Evolutionary conservation across 139 green algal species (phyloP).

Genomic region (Yamagishiella unicocca): DNA sequence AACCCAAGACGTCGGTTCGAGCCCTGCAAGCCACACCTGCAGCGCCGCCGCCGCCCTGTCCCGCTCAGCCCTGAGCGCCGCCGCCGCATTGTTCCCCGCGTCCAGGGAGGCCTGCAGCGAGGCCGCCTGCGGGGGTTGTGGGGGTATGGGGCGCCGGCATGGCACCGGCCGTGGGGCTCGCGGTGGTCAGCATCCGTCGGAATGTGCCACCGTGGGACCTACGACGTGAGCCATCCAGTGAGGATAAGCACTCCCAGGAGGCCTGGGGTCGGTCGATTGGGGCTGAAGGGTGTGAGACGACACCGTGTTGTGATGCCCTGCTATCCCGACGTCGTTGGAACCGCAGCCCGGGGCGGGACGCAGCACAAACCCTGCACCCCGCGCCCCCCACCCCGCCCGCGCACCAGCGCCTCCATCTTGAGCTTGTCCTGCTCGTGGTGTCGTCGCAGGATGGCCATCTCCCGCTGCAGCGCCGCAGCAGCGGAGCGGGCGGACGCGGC

Average conservation of each 20-base stretch:
- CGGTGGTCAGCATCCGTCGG: too few relatives aligned
- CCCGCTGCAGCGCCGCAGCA: not conserved
- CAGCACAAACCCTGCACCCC: not conserved
- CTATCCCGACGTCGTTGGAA: too few relatives aligned
- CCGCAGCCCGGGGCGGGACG: too few relatives aligned
- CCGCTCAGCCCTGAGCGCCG: not conserved
- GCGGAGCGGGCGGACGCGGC: slow-evolving; percentile 24
- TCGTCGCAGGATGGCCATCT: slow-evolving; percentile 33
- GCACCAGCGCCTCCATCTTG: slow-evolving; percentile 14
- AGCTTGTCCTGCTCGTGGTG: slow-evolving; percentile 43
- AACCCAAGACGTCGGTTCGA: too few relatives aligned
- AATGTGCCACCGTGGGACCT: too few relatives aligned
- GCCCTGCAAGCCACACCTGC: not conserved
- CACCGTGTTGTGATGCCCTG: too few relatives aligned
- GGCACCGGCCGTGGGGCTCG: too few relatives aligned
- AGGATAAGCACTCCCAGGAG: too few relatives aligned
- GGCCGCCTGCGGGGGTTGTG: slow-evolving; percentile 24
- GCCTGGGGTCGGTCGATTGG: too few relatives aligned
- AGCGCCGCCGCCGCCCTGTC: not conserved
- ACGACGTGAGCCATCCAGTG: too few relatives aligned
- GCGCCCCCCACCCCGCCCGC: not conserved
- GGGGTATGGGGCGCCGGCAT: too few relatives aligned
- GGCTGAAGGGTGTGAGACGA: too few relatives aligned
- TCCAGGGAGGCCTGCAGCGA: slow-evolving; percentile 27
- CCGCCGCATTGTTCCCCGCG: not conserved